Evolutionary conservation across 1,284 basidiomycete species (phyloP), one percentile per base, ranked within the genome.

Genomic region (Tausonia pullulans): DNA sequence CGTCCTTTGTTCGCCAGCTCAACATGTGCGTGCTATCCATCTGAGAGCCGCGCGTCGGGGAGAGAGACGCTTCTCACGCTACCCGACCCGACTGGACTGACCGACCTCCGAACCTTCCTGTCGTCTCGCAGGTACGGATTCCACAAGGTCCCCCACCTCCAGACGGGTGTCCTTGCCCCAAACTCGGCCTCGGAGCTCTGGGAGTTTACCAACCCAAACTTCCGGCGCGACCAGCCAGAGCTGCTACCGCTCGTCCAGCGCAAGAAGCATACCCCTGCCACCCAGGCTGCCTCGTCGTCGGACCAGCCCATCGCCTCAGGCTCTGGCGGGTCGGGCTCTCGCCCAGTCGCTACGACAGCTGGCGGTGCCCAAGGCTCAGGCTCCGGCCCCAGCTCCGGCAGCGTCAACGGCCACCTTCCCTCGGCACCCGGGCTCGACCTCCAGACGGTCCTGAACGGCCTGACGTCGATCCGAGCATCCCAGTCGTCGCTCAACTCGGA

Each of bases 81-180:
- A 10, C 54, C 43, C 40, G 54, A 27, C 27, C 2, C 27, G 27
- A 27, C 27, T 27, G 1, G 27, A 27, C 27, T 27, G 27, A 27
- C 27, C 51, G 44, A 48, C 39, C 10, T 2, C 58, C 48, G 2
- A n/a, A n/a, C 14, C 9, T 64, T 46, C 45, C 43, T 43, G 8
- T 59, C 41, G 65, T 60, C 3, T 6, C 41, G 1, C 56, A 71
- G 68, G 68, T 94, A 95, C 75, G 91, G 90, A 56, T 95, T 95
- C 74, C 90, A 92, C 80, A 93, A 93, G 79, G 88, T 95, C 62
- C 92, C 93, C 0, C 93, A 97, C 74, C 84, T 98, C 27, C 93
- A 96, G 73, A 91, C 96, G 74, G 94, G 94, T 55, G 92, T 92
- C 46, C 82, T 98, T 69, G 79, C 78, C 66, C 66, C 73, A 16